Evolutionary conservation across 768 basidiomycete species (phyloP), one percentile per base, ranked within the genome.

Genomic region (Boletus coccyginus): DNA sequence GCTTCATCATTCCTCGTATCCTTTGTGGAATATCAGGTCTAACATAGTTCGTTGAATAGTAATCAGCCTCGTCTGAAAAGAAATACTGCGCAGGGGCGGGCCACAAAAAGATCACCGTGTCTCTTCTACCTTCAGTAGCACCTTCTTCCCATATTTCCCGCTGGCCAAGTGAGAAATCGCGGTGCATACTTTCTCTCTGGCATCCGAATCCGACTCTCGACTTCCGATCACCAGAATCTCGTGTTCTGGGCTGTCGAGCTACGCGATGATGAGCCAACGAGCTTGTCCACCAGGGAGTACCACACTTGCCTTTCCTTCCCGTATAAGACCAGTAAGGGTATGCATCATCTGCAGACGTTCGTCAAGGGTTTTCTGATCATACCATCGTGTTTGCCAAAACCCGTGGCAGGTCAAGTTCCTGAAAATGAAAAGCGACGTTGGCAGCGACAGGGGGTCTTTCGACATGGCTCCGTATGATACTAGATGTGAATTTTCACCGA

Each of bases 391-490:
- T 68, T 90, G 87, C 89, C 90, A 92, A 70, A 87, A 92, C 7
- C 90, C 92, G 48, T 83, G 86, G 24, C 79, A 78, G 0, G 80
- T 86, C 60, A 94, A 75, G 68, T 91, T 88, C 60, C 86, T 91
- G 78, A 95, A 95, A 57, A 95, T 92, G 72, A 91, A 87, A 21
- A 85, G 74, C 0, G 88, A 88, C 0, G 89, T 86, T 2, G 93
- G 88, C 21, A 95, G 68, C 1, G 84, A 80, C 17, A 95, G 70
- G 0, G 92, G 90, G 50, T 87, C 79, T 66, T 88, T 92, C 1
- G 92, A 88, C 92, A 95, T 94, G 7, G 89, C 92, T 31, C 93
- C 93, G 52, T 94, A 95, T 0, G 93, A 91, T 9, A 94, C 86
- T 13, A 94, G 78, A 59, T 89, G 87, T 3, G 87, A 84, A 60